Evolutionary conservation across 2,329 filamentous ascomycete species (phyloP).

Genomic region (Eutypella sp.): DNA sequence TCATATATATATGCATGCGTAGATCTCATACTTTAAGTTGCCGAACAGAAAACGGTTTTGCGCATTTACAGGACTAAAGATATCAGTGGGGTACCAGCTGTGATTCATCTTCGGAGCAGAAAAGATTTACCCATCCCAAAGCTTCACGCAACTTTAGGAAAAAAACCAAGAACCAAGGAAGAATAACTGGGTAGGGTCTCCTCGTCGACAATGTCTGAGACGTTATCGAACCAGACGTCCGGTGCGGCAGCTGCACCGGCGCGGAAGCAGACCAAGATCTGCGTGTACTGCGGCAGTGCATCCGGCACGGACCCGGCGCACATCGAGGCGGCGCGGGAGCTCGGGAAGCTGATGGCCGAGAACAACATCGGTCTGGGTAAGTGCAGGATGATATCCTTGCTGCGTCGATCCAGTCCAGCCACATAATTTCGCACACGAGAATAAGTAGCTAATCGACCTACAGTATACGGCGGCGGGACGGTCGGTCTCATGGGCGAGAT

Average conservation of each 20-base stretch:
- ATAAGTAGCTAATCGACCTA: neutral
- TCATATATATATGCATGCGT: too few relatives aligned
- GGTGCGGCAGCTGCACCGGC: conserved; percentile 29
- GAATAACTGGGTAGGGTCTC: too few relatives aligned
- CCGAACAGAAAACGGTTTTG: too few relatives aligned
- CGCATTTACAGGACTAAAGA: too few relatives aligned
- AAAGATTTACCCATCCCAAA: too few relatives aligned
- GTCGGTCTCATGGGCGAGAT: conserved; percentile 94
- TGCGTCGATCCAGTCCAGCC: neutral
- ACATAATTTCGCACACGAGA: neutral
- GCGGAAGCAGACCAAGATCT: conserved; percentile 59
- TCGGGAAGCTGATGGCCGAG: conserved; percentile 69
- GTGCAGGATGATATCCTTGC: conserved; percentile 16
- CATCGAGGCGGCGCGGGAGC: conserved; percentile 69
- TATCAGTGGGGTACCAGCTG: too few relatives aligned
- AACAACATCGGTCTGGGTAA: conserved; percentile 71
- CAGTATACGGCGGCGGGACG: conserved; percentile 92
- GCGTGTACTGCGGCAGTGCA: conserved; percentile 89
- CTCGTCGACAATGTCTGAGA: conserved; percentile 25
- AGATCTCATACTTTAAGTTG: too few relatives aligned
- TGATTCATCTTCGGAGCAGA: too few relatives aligned
- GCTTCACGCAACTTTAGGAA: too few relatives aligned
- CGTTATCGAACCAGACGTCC: conserved; percentile 23
- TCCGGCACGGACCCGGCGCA: conserved; percentile 69
- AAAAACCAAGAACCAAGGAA: too few relatives aligned